Evolutionary conservation across 192 early-diverging fungal genomes (phyloP), one percentile per base, ranked within the genome.

Genomic region (Linnemannia exigua): DNA sequence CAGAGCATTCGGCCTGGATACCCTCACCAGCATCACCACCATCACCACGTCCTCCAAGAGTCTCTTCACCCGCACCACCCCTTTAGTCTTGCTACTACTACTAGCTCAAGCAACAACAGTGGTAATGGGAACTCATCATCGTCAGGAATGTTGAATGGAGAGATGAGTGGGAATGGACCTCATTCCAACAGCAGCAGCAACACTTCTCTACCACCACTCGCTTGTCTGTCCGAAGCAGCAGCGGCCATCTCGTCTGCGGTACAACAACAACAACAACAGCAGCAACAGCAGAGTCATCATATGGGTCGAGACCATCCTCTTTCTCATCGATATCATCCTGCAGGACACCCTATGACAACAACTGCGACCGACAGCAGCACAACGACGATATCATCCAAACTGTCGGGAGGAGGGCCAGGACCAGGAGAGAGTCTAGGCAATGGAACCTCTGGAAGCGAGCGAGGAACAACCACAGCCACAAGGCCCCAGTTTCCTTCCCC

Each of bases 21-120:
- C 51, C 38, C 70, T 19, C 70, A 72, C 44, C 44, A 38, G 16
- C 70, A 72, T 12, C 58, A 63, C 28, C 70, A 72, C 44, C 44
- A 38, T 11, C 70, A 72, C 28, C 58, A 63, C 28, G 58, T 63
- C 28, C 58, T 63, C 58, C 58, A 63, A 31, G 58, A 63, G 36
- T 47, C 70, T 7, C 36, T 72, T n/a, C 70, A 72, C 25, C 72
- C 72, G 19, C 72, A 51, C 14, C 72, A 73, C 51, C 72, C 72
- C 28, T 73, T 73, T 48, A 73, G 47, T 33, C 25, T 73, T 28
- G n/a, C 72, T 14, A 33, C 71, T 5, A 31, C 72, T 1, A 51
- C 47, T n/a, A n/a, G n/a, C 25, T 35, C n/a, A 14, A 19, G 28
- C 11, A 47, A 52, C 17, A 51, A 31, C 72, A 48, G 33, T 51